These are phyloP conservation scores for Blastobotrys parvus DNA, from an alignment of 805 yeast genomes.

Conservation along the genomic window DNA sequence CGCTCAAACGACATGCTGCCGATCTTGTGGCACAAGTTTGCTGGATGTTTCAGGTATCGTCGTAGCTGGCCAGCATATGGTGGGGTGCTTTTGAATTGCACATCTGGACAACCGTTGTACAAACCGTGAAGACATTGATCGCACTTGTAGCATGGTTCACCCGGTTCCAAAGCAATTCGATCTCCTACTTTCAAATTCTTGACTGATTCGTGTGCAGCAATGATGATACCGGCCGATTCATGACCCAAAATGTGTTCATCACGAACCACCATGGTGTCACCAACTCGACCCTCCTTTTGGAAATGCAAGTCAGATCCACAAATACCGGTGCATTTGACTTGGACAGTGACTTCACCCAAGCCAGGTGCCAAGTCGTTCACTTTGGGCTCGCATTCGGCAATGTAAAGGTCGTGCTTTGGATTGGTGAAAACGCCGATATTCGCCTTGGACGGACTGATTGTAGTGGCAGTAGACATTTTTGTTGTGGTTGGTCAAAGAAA, in stretches of 20 bases:
- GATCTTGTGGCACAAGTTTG: constrained; percentile 30
- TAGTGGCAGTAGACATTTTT: no score
- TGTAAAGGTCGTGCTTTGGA: constrained; percentile 24
- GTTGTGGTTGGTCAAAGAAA: no score
- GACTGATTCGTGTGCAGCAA: constrained; percentile 44
- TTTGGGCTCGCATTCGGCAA: constrained; percentile 20
- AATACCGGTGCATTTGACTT: constrained; percentile 59
- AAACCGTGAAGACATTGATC: constrained; percentile 28
- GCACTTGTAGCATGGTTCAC: constrained; percentile 39
- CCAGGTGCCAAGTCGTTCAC: constrained; percentile 25
- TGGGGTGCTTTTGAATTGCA: constrained; percentile 32
- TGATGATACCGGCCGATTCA: constrained; percentile 44
- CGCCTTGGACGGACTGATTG: not conserved
- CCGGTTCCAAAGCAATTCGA: constrained; percentile 39
- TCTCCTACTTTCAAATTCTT: constrained; percentile 40
- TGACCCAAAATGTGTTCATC: constrained; percentile 58
- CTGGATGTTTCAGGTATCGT: constrained; percentile 31
- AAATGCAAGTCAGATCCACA: constrained; percentile 72
- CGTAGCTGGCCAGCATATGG: constrained; percentile 30
- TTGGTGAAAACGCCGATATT: constrained; percentile 25
- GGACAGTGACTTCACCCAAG: constrained; percentile 41
- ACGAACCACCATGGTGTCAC: constrained; percentile 43
- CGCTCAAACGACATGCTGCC: constrained; percentile 38
- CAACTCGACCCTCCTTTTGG: constrained; percentile 58
- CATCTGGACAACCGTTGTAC: constrained; percentile 32